A percentile compares a stretch with the other conserved stretches of the same genome.
Evolutionary conservation across 2,329 filamentous ascomycete species (phyloP).

Genomic region (Nigrospora oryzae): DNA sequence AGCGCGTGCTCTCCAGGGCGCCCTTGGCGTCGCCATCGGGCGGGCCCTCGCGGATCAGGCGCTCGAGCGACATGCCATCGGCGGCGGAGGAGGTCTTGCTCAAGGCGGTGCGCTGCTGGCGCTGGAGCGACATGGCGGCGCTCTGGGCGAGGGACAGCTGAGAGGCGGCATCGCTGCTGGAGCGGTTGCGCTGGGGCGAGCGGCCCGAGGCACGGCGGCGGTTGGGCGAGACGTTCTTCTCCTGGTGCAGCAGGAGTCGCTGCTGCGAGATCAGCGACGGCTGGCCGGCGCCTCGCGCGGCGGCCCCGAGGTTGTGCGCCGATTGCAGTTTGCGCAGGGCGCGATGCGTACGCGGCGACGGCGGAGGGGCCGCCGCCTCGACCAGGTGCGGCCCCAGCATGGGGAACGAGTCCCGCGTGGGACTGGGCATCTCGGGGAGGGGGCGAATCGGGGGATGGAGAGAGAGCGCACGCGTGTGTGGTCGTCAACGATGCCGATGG

Average conservation of each 20-base stretch:
- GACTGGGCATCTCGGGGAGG: slow-evolving; percentile 16
- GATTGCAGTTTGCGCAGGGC: slow-evolving; percentile 68
- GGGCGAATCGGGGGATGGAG: background rate
- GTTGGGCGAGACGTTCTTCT: slow-evolving; percentile 23
- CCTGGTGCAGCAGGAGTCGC: slow-evolving; percentile 31
- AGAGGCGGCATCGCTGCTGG: slow-evolving; percentile 63
- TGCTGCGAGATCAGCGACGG: slow-evolving; percentile 57
- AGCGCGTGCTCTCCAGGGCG: slow-evolving; percentile 61
- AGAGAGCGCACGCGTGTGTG: no score
- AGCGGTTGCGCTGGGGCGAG: slow-evolving; percentile 51
- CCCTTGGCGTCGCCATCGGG: slow-evolving; percentile 59
- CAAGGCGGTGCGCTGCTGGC: slow-evolving; percentile 31
- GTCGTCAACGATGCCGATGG: no score
- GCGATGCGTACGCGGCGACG: slow-evolving; percentile 58
- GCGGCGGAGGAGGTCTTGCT: slow-evolving; percentile 38
- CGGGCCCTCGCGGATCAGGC: slow-evolving; percentile 73
- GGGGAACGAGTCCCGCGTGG: slow-evolving; percentile 15
- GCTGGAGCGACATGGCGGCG: slow-evolving; percentile 25
- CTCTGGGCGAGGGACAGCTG: slow-evolving; percentile 23
- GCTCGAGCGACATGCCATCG: slow-evolving; percentile 58
- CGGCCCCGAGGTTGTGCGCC: slow-evolving; percentile 55
- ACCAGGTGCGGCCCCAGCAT: slow-evolving; percentile 21
- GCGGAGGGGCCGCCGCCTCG: slow-evolving; percentile 42
- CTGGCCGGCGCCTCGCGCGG: slow-evolving; percentile 26
- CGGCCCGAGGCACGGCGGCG: slow-evolving; percentile 27